phyloP scores from a whole-genome alignment of 2,329 filamentous ascomycete species.

The Ceratocystiopsis sp. region DNA sequence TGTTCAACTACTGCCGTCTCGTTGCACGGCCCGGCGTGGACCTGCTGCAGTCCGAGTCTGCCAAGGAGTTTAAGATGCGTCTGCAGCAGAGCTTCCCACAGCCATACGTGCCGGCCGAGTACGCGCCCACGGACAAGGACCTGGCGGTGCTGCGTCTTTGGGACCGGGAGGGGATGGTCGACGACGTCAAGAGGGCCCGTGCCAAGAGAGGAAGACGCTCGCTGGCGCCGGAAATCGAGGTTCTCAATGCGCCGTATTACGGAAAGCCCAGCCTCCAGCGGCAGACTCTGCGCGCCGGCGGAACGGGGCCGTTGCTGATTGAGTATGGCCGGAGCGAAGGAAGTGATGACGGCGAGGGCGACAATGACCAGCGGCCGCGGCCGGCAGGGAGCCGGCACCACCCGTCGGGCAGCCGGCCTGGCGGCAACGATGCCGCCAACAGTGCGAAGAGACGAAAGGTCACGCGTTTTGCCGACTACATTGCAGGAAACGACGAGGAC shows the following conservation, averaged over 20 bases:
- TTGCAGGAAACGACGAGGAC: constrained; percentile 5
- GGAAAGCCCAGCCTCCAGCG: constrained; percentile 7
- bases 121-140: constrained; percentile 20
- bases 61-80: constrained; percentile 23
- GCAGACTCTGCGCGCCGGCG: neutral
- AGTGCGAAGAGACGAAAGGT: no score
- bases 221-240: constrained; percentile 26
- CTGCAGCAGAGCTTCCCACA: constrained; percentile 30
- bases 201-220: constrained; percentile 13
- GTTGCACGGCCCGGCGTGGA: constrained; percentile 25
- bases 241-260: constrained; percentile 34
- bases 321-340: neutral
- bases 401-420: no score
- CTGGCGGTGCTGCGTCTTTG: constrained; percentile 13
- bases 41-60: constrained; percentile 24
- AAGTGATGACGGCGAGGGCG: neutral
- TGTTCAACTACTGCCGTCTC: constrained; percentile 26
- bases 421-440: no score
- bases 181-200: constrained; percentile 8
- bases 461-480: constrained; percentile 3
- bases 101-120: constrained; percentile 23
- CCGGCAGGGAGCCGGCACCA: no score
- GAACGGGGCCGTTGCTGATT: neutral
- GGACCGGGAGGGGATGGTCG: no score
- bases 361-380: neutral